Percentiles rank a stretch among this genome's conserved stretches.
Evolutionary conservation across 2,329 filamentous ascomycete genomes (phyloP).

Genomic region (Colletotrichum somersetense): DNA sequence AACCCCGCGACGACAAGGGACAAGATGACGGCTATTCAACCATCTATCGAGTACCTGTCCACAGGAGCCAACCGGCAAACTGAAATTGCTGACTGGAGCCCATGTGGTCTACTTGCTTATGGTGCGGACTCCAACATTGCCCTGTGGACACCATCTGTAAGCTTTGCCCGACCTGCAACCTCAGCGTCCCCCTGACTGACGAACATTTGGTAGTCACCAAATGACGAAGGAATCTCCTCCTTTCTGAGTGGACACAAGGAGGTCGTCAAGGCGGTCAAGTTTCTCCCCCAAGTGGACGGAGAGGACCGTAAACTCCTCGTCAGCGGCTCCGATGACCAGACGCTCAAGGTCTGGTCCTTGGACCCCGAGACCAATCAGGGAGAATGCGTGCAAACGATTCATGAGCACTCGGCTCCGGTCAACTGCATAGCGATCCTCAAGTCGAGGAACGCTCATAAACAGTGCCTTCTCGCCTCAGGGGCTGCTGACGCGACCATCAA

Average conservation of each 20-base stretch:
- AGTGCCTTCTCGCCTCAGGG: conserved; percentile 78
- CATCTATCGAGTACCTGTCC: conserved; percentile 70
- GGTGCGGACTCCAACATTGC: conserved; percentile 91
- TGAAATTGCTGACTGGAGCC: conserved; percentile 89
- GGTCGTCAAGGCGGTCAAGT: conserved; percentile 85
- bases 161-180: background rate
- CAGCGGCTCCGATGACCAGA: conserved; percentile 85
- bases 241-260: conserved; percentile 83
- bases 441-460: conserved; percentile 46
- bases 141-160: conserved; percentile 77
- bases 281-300: conserved; percentile 68
- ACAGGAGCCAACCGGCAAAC: conserved; percentile 92
- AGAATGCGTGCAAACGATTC: conserved; percentile 66
- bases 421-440: conserved; percentile 72
- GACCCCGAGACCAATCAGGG: conserved; percentile 46
- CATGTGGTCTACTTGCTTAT: conserved; percentile 81
- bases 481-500: conserved; percentile 81
- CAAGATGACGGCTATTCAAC: conserved; percentile 44
- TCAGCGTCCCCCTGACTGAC: background rate
- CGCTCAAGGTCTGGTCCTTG: conserved; percentile 78
- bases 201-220: conserved; percentile 24
- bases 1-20: conserved; percentile 12
- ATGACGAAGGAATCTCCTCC: conserved; percentile 67
- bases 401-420: conserved; percentile 79
- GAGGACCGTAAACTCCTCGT: conserved; percentile 71